These are phyloP conservation scores for Aspergillus panamensis DNA, from an alignment of 495 filamentous ascomycete genomes.

Conservation along the genomic window DNA sequence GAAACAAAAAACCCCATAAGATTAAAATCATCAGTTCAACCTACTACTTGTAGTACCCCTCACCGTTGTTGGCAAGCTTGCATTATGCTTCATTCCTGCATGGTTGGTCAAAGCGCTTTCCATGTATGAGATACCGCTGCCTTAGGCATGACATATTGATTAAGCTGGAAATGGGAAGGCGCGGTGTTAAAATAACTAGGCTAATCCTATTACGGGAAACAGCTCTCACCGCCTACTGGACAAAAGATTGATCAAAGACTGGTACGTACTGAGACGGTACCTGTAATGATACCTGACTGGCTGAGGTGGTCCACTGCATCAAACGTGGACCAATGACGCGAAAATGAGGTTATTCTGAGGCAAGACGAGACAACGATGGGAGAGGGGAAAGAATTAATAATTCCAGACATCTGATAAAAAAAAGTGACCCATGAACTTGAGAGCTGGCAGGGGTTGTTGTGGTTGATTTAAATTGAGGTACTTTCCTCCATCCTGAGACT, in stretches of 20 bases:
- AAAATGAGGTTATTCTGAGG: background rate
- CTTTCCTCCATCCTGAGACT: background rate
- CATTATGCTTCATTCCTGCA: background rate
- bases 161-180: background rate
- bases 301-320: conserved; percentile 1
- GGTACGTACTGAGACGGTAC: background rate
- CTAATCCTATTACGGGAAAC: background rate
- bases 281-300: conserved; percentile 10
- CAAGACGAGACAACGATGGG: background rate
- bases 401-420: background rate
- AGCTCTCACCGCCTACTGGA: background rate
- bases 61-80: background rate
- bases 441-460: background rate
- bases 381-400: conserved; percentile 2
- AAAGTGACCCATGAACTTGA: background rate
- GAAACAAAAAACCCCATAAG: background rate
- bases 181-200: background rate
- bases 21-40: background rate
- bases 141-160: background rate
- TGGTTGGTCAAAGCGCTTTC: background rate
- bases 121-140: background rate
- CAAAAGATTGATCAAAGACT: background rate
- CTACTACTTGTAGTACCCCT: too few relatives aligned
- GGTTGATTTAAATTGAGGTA: conserved; percentile 9
- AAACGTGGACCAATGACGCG: conserved; percentile 27